Evolutionary conservation across 2,329 filamentous ascomycete species (phyloP).

Genomic region (Trichoderma oligosporum): DNA sequence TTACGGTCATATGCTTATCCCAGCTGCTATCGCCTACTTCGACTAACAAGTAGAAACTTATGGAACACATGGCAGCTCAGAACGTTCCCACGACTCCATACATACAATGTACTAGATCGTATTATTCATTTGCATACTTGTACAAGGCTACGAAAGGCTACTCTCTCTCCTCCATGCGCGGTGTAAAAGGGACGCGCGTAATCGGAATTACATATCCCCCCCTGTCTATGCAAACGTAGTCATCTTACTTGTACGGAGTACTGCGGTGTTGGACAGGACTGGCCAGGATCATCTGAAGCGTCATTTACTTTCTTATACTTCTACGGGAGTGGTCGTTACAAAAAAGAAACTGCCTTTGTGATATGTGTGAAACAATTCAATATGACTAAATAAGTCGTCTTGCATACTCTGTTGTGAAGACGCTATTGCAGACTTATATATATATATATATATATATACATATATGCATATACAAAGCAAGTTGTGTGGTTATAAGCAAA

Average conservation of each 20-base stretch:
- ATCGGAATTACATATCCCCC: conserved; percentile 3
- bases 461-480: too few species aligned
- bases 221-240: neutral
- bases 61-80: neutral
- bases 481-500: too few species aligned
- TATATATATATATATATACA: too few species aligned
- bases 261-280: conserved; percentile 6
- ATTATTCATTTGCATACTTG: too few species aligned
- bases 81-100: neutral
- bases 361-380: too few species aligned
- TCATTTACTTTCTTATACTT: neutral
- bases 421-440: too few species aligned
- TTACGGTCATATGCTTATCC: neutral
- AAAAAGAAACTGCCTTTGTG: too few species aligned
- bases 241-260: conserved; percentile 1
- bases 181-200: conserved; percentile 17
- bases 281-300: neutral
- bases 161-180: neutral
- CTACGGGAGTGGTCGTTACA: neutral
- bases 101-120: neutral
- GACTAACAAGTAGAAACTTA: too few species aligned
- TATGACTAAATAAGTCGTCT: too few species aligned
- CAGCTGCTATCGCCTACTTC: neutral
- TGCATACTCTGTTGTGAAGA: too few species aligned
- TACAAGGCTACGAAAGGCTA: conserved; percentile 3